phyloP scores from a whole-genome alignment of 2,329 filamentous ascomycete species.

The Tricladium varicosporioides region DNA sequence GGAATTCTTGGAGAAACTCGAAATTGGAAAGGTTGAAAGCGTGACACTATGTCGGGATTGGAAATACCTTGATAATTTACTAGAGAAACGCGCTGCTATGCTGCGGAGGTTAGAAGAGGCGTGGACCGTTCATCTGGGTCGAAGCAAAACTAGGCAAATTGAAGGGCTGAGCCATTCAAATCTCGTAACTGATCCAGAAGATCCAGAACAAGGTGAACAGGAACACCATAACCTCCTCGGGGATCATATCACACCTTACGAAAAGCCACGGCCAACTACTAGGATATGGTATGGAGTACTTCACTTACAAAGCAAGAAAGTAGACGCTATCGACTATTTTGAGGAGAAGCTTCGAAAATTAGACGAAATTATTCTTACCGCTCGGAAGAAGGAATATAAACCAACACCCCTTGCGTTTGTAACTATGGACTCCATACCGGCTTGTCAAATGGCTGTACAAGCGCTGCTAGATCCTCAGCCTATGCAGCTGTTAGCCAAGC shows the following conservation, averaged over 20 bases:
- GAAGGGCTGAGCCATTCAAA: constrained; percentile 37
- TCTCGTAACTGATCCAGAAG: constrained; percentile 34
- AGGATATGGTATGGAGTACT: constrained; percentile 78
- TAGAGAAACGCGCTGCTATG: constrained; percentile 62
- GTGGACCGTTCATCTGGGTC: constrained; percentile 75
- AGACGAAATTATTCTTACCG: constrained; percentile 69
- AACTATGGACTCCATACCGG: constrained; percentile 93
- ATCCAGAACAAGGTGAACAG: constrained; percentile 44
- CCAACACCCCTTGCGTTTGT: constrained; percentile 88
- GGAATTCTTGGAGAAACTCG: constrained; percentile 79
- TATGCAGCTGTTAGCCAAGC: constrained; percentile 77
- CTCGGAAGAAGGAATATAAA: constrained; percentile 73
- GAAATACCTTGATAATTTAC: constrained; percentile 73
- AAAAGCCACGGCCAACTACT: constrained; percentile 60
- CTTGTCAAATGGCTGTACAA: constrained; percentile 93
- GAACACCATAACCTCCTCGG: constrained; percentile 60
- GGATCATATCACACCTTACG: constrained; percentile 40
- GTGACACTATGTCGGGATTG: constrained; percentile 87
- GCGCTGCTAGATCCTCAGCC: constrained; percentile 90
- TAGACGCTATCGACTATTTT: constrained; percentile 94
- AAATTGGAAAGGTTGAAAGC: constrained; percentile 85
- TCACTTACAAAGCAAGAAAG: constrained; percentile 65
- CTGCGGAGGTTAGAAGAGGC: constrained; percentile 76
- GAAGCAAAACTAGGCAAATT: constrained; percentile 45
- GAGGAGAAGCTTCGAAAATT: constrained; percentile 78